These are phyloP conservation scores for Coemansia sp. DNA, from an alignment of 192 early-diverging fungal genomes.

Conservation along the genomic window DNA sequence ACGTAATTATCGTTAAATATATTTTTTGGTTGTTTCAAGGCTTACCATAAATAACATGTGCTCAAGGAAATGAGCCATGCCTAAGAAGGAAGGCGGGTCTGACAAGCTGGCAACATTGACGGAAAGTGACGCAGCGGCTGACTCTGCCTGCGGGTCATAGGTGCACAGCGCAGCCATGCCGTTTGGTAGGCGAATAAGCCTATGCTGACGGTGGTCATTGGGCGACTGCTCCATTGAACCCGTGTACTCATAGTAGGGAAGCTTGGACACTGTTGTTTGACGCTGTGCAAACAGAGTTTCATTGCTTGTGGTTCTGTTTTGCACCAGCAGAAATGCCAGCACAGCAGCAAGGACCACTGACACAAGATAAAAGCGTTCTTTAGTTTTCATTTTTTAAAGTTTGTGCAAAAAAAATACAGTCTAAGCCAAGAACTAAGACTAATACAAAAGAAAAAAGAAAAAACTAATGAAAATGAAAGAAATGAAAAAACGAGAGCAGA, in stretches of 20 bases:
- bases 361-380: not conserved
- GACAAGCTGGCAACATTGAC: conserved; percentile 63
- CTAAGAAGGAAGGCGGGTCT: conserved; percentile 60
- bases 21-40: no score
- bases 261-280: not conserved
- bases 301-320: not conserved
- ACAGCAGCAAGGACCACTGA: not conserved
- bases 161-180: conserved; percentile 60
- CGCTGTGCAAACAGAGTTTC: not conserved
- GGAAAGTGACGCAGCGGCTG: conserved; percentile 60
- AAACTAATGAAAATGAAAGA: no score
- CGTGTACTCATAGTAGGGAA: conserved; percentile 25
- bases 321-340: not conserved
- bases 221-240: conserved; percentile 47
- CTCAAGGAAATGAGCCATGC: conserved; percentile 71
- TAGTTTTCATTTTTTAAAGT: no score
- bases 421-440: no score
- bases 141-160: conserved; percentile 54
- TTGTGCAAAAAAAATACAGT: no score
- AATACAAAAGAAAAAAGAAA: no score
- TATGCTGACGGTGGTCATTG: conserved; percentile 61
- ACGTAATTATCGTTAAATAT: not conserved
- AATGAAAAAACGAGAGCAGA: no score
- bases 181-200: conserved; percentile 60
- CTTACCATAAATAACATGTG: conserved; percentile 64